These are phyloP conservation scores for Taxillus chinensis DNA, from an alignment of 164 flowering plant species.

Conservation along the genomic window DNA sequence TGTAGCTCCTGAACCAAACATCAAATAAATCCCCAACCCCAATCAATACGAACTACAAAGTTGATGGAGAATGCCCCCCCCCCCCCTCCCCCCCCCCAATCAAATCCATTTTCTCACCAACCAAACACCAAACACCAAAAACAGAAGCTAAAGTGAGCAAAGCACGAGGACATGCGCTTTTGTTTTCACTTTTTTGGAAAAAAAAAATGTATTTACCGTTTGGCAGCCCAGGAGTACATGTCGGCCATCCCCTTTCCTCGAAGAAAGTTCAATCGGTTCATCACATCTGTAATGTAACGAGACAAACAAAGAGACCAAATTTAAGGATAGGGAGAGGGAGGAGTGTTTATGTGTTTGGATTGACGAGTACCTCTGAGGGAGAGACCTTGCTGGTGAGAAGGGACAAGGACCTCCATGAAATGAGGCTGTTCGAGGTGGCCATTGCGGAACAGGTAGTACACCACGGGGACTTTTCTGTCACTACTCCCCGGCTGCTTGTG, in stretches of 20 bases:
- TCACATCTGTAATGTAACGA: constrained; percentile 29
- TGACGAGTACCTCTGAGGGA: constrained; percentile 26
- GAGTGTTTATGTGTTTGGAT: neutral
- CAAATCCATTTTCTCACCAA: too few relatives aligned
- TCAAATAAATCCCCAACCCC: neutral
- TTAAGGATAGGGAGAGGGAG: too few relatives aligned
- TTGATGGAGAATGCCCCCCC: neutral
- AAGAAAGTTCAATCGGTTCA: constrained; percentile 17
- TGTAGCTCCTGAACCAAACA: constrained; percentile 26
- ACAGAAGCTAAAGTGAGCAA: too few relatives aligned
- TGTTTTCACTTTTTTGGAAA: too few relatives aligned
- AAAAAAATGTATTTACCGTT: constrained; percentile 17
- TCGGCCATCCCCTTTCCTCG: constrained; percentile 37
- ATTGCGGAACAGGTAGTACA: constrained; percentile 33
- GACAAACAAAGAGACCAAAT: neutral
- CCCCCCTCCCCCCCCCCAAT: too few relatives aligned
- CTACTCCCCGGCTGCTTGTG: neutral
- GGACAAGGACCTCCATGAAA: constrained; percentile 34
- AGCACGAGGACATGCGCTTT: too few relatives aligned
- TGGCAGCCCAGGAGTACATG: constrained; percentile 44
- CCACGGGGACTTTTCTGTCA: constrained; percentile 16
- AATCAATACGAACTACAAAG: neutral
- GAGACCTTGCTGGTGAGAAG: constrained; percentile 25
- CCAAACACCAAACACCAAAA: too few relatives aligned
- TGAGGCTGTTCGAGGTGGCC: constrained; percentile 41